Evolutionary conservation across 306 rosid species (phyloP), one percentile per base, ranked within the genome.

Genomic region (barrel medic (Medicago truncatula)): DNA sequence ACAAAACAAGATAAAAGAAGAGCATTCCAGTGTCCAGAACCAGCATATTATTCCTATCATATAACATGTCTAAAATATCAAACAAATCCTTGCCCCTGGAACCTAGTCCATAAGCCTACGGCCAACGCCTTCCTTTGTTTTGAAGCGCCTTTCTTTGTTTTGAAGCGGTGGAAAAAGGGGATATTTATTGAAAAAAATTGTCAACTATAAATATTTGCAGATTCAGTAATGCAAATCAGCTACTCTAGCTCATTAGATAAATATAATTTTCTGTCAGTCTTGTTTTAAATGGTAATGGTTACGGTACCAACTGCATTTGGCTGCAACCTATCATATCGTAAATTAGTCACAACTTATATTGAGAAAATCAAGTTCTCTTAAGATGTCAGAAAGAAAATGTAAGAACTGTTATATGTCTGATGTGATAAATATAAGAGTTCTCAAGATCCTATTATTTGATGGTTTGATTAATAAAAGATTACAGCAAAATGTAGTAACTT

Each of bases 201-300:
- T 49, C 52, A 16, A 25, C 36, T 59, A 10, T 40, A 20, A 23
- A 70, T 47, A 23, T 9, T 66, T 5, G 31, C 49, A 74, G 53
- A 59, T 60, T 57, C 67, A 52, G 56, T n/a, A 44, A 80, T 20
- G 53, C 18, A 54, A 64, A 79, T 31, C 67, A 74, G 69, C 16
- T 47, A 46, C 58, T 72, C 78, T 64, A 9, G 13, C 52, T 16
- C 65, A 18, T 15, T 12, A 54, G 21, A 50, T 50, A 64, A 36
- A 36, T 53, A 61, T 34, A 46, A 9, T 39, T 65, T 31, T 34
- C 43, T 31, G 50, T 8, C 4, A 18, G 54, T 73, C 34, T 66
- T 44, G 23, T 20, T 57, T 8, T 11, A 25, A 17, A 69, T 61
- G 23, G 70, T 31, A 54, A 41, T 0, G 54, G 70, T 31, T 43